Conservation (phyloP, 2,329 filamentous ascomycete species). For the Ampelomyces quisqualis region DNA sequence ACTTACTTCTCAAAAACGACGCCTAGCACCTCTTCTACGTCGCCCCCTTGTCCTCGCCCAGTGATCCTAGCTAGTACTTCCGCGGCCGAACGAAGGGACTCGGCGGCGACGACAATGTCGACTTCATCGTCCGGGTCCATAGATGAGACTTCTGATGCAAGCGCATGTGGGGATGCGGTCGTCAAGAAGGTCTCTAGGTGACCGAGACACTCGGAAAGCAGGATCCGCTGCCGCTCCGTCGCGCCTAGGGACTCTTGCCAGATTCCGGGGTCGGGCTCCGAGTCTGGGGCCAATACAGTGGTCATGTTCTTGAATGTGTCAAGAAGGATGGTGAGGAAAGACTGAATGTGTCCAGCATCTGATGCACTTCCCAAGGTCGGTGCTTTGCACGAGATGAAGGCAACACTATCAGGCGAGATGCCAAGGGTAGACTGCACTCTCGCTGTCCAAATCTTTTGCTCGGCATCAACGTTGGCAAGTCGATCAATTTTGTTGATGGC, state of each 20-base stretch:
- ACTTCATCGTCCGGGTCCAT: slow-evolving; percentile 51
- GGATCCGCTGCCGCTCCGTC: slow-evolving; percentile 81
- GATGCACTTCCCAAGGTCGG: slow-evolving; percentile 52
- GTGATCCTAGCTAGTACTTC: slow-evolving; percentile 72
- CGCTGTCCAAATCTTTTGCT: slow-evolving; percentile 19
- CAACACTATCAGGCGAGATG: slow-evolving; percentile 48
- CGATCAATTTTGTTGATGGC: slow-evolving; percentile 64
- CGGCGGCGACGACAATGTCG: slow-evolving; percentile 87
- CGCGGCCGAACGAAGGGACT: slow-evolving; percentile 67
- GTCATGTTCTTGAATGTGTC: slow-evolving; percentile 70
- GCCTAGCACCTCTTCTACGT: slow-evolving; percentile 92
- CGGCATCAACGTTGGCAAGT: slow-evolving; percentile 39
- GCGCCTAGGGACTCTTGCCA: slow-evolving; percentile 86
- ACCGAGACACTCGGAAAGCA: slow-evolving; percentile 70
- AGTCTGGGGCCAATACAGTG: slow-evolving; percentile 47
- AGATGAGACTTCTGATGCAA: slow-evolving; percentile 5
- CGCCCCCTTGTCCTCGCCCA: slow-evolving; percentile 77
- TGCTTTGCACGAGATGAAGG: slow-evolving; percentile 72
- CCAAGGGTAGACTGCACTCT: slow-evolving; percentile 25
- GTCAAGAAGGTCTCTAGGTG: slow-evolving; percentile 73
- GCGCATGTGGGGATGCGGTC: slow-evolving; percentile 49
- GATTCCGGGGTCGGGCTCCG: slow-evolving; percentile 60
- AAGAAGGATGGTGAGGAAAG: slow-evolving; percentile 68
- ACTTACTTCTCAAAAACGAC: slow-evolving; percentile 97
- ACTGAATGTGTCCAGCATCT: slow-evolving; percentile 67